Evolutionary conservation across 495 filamentous ascomycete species (phyloP).

Genomic region (Penicillium ucsense): DNA sequence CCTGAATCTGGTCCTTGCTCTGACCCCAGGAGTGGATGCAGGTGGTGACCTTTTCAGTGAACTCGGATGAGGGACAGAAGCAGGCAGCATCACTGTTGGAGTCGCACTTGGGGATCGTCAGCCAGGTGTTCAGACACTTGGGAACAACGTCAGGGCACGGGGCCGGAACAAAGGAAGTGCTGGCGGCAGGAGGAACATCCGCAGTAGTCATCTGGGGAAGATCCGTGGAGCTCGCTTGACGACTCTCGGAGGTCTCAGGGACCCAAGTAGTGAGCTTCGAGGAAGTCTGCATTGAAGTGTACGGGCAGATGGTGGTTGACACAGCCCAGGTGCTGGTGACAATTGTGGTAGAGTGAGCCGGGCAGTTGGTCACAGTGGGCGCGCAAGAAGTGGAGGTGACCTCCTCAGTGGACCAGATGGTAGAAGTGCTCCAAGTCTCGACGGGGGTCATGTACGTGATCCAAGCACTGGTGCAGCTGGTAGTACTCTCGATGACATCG

Average conservation of each 20-base stretch:
- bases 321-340: slow-evolving; percentile 42
- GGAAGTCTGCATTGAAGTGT: slow-evolving; percentile 21
- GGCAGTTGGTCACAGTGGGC: slow-evolving; percentile 49
- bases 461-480: not conserved
- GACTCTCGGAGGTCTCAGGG: no score
- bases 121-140: slow-evolving; percentile 90
- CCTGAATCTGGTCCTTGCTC: slow-evolving; percentile 49
- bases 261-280: slow-evolving; percentile 15
- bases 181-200: slow-evolving; percentile 3
- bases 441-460: not conserved
- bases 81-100: slow-evolving; percentile 77
- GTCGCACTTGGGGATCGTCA: slow-evolving; percentile 59
- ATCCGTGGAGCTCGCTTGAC: no score
- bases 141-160: slow-evolving; percentile 67
- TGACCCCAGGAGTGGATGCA: slow-evolving; percentile 72
- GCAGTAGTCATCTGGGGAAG: not conserved
- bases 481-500: not conserved
- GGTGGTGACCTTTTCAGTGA: slow-evolving; percentile 67
- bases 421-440: slow-evolving; percentile 38
- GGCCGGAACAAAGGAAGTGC: slow-evolving; percentile 1
- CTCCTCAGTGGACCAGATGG: slow-evolving; percentile 45
- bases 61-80: slow-evolving; percentile 73
- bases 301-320: slow-evolving; percentile 49
- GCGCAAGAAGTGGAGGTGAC: slow-evolving; percentile 47
- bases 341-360: slow-evolving; percentile 36